These are phyloP conservation scores for Dunaliella sp. DNA, from an alignment of 139 green algal species.

Conservation along the genomic window DNA sequence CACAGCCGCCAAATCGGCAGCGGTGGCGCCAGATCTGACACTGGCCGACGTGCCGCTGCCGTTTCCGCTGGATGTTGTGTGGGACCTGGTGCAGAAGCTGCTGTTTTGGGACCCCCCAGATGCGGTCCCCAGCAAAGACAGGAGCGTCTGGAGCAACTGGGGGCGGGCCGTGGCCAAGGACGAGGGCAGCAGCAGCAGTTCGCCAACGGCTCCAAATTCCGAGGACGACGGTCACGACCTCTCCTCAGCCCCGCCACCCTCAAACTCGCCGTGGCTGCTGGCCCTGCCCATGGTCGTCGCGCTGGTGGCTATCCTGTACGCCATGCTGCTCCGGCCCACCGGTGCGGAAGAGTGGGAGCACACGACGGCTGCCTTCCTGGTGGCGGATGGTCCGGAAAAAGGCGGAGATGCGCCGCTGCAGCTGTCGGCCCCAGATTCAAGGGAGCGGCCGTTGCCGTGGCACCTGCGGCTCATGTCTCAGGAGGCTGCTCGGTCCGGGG, in stretches of 20 bases:
- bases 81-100: background rate
- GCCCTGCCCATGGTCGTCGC: background rate
- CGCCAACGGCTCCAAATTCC: no score
- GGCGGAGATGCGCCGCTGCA: no score
- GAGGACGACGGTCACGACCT: background rate
- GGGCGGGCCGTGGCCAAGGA: background rate
- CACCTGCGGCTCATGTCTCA: no score
- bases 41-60: background rate
- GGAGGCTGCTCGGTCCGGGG: no score
- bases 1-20: background rate
- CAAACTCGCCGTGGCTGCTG: background rate
- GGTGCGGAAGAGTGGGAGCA: background rate
- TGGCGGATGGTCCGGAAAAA: no score
- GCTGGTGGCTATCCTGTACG: background rate
- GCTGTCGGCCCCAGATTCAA: no score
- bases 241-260: background rate
- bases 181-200: background rate
- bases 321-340: background rate
- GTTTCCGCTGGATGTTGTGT: background rate
- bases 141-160: background rate
- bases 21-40: background rate
- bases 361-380: background rate
- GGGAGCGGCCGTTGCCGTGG: no score
- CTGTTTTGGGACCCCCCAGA: background rate
- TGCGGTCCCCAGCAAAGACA: background rate